Conservation (phyloP, 2,329 filamentous ascomycete genomes). For the Fulvia fulva region DNA sequence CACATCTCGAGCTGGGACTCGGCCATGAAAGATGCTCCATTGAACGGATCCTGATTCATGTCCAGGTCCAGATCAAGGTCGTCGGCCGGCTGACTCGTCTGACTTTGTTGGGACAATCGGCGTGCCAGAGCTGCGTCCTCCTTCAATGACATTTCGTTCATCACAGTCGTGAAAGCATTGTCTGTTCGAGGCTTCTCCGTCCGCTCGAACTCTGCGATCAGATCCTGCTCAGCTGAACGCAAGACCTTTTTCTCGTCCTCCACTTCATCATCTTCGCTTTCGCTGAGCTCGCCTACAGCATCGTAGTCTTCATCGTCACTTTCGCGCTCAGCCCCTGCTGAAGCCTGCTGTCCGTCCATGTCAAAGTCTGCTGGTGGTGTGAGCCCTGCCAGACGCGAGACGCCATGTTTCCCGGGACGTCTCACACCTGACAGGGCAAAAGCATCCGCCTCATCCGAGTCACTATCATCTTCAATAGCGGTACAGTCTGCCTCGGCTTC, state of each 20-base stretch:
- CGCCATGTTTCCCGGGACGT: constrained; percentile 13
- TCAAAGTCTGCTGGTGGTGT: constrained; percentile 6
- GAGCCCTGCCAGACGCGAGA: constrained; percentile 29
- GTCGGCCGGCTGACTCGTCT: constrained; percentile 12
- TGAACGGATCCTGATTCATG: constrained; percentile 30
- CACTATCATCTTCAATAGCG: constrained; percentile 20
- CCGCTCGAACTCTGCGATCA: constrained; percentile 29
- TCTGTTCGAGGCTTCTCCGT: constrained; percentile 21
- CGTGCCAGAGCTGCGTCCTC: constrained; percentile 20
- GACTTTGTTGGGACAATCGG: constrained; percentile 25
- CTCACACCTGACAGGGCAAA: constrained; percentile 31
- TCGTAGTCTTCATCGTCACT: constrained; percentile 27
- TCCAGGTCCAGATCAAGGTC: constrained; percentile 11
- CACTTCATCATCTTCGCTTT: constrained; percentile 29
- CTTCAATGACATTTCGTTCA: constrained; percentile 19
- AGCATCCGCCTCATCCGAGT: constrained; percentile 26
- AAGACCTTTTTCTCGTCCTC: constrained; percentile 24
- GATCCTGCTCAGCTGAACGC: constrained; percentile 26
- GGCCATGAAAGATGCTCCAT: constrained; percentile 23
- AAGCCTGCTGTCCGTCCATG: constrained; percentile 16
- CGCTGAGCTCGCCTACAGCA: constrained; percentile 30
- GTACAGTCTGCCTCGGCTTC: constrained; percentile 20
- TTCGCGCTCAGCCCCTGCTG: constrained; percentile 13
- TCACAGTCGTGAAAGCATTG: constrained; percentile 22
- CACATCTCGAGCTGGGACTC: constrained; percentile 25